These are phyloP conservation scores for Herpotrichia juniperi DNA, from an alignment of 2,329 filamentous ascomycete species.

Conservation along the genomic window DNA sequence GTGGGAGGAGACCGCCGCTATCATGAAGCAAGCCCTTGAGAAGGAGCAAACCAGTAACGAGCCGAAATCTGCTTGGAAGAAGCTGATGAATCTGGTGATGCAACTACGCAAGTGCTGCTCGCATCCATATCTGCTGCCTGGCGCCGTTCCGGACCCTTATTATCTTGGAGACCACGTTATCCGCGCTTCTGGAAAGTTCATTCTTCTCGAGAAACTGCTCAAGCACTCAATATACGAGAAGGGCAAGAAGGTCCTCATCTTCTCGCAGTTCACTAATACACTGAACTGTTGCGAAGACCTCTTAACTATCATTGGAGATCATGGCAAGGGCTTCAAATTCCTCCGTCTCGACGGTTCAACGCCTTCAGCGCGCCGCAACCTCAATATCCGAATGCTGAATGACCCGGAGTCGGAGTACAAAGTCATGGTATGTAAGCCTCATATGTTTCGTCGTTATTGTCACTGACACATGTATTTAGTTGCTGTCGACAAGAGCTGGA, in stretches of 20 bases:
- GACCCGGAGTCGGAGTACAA: constrained; percentile 52
- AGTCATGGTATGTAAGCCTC: constrained; percentile 48
- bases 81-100: constrained; percentile 62
- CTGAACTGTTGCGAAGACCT: constrained; percentile 61
- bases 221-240: constrained; percentile 56
- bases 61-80: constrained; percentile 51
- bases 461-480: constrained; percentile 4
- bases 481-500: constrained; percentile 62
- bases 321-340: constrained; percentile 51
- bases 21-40: constrained; percentile 87
- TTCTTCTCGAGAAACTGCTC: constrained; percentile 59
- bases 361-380: constrained; percentile 55
- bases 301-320: constrained; percentile 50
- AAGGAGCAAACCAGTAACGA: constrained; percentile 40
- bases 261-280: constrained; percentile 60
- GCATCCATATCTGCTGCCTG: constrained; percentile 59
- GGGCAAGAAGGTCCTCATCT: constrained; percentile 63
- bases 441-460: background rate
- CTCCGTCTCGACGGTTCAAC: constrained; percentile 60
- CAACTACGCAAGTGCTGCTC: constrained; percentile 62
- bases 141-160: constrained; percentile 54
- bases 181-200: constrained; percentile 61
- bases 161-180: constrained; percentile 55
- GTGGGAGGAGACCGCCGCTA: constrained; percentile 79
- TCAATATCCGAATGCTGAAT: constrained; percentile 61